These are phyloP conservation scores for Penicillium sp. DNA, from an alignment of 2,329 filamentous ascomycete genomes.

Conservation along the genomic window DNA sequence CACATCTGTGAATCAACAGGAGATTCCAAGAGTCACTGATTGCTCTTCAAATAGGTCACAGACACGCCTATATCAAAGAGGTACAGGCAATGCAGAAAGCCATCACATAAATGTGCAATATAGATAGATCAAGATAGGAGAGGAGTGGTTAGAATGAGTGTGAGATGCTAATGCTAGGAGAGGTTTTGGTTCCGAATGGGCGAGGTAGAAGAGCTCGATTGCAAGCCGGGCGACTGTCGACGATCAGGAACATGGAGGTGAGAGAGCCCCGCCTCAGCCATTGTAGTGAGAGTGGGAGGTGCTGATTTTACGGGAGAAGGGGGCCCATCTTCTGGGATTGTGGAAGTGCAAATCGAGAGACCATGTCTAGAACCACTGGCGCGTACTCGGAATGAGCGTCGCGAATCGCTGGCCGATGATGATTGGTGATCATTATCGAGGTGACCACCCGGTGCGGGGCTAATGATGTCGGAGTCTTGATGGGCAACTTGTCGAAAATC, in stretches of 20 bases:
- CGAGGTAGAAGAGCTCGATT: constrained; percentile 19
- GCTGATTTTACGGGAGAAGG: constrained; percentile 33
- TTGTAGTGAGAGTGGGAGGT: constrained; percentile 30
- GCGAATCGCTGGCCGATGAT: constrained; percentile 26
- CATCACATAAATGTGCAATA: constrained; percentile 16
- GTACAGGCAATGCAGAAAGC: constrained; percentile 5
- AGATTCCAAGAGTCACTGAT: constrained; percentile 2
- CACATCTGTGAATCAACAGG: constrained; percentile 16
- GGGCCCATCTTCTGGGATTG: constrained; percentile 28
- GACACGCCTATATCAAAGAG: constrained; percentile 5
- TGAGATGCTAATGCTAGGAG: constrained; percentile 12
- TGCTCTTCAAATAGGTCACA: constrained; percentile 1
- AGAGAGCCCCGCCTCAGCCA: constrained; percentile 28
- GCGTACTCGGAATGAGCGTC: constrained; percentile 35
- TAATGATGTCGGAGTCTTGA: constrained; percentile 24
- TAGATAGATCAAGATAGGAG: constrained; percentile 16
- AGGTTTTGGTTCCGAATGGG: constrained; percentile 16
- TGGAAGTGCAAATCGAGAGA: constrained; percentile 32
- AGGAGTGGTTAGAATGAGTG: constrained; percentile 8
- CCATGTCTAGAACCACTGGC: constrained; percentile 33
- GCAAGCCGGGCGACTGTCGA: constrained; percentile 31
- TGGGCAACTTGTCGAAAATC: constrained; percentile 30
- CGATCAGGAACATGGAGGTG: constrained; percentile 16
- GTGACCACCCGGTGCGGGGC: constrained; percentile 14
- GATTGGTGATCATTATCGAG: constrained; percentile 28